Conservation (phyloP, 1,284 basidiomycete genomes). For the Tylopilus sp. region DNA sequence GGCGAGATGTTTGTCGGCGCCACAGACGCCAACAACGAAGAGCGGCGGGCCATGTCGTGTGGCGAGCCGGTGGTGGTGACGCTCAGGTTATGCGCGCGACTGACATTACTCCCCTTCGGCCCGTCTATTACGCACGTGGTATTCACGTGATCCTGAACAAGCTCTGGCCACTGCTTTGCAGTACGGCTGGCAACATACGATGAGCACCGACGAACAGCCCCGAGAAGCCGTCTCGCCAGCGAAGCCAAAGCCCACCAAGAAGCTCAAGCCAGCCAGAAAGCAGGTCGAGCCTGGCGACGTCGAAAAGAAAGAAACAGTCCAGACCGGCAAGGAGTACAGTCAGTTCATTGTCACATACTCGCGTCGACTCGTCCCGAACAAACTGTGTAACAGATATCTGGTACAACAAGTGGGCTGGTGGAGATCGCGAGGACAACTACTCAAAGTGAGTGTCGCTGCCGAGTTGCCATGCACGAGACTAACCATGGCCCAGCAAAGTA, state of each 20-base stretch:
- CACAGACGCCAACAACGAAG: conserved; percentile 43
- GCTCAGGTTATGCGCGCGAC: conserved; percentile 13
- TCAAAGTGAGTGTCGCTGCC: conserved; percentile 61
- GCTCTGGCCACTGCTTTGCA: neutral
- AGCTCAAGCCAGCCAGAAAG: conserved; percentile 78
- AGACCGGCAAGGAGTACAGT: conserved; percentile 96
- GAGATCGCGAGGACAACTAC: conserved; percentile 89
- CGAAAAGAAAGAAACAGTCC: conserved; percentile 80
- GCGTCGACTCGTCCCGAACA: conserved; percentile 15
- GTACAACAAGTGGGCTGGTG: conserved; percentile 99
- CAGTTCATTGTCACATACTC: conserved; percentile 29
- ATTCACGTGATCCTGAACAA: conserved; percentile 23
- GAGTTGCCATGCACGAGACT: neutral
- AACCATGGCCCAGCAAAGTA: conserved; percentile 64
- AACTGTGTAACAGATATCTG: conserved; percentile 76
- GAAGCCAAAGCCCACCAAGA: conserved; percentile 40
- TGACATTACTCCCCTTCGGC: conserved; percentile 5
- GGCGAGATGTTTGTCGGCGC: conserved; percentile 43
- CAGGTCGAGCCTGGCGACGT: conserved; percentile 88
- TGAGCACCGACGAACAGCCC: conserved; percentile 23
- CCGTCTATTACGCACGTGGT: conserved; percentile 20
- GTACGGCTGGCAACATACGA: conserved; percentile 8
- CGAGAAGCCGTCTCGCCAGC: conserved; percentile 5
- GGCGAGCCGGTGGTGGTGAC: conserved; percentile 11
- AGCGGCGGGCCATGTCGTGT: conserved; percentile 46